Conservation (phyloP, 2,329 filamentous ascomycete genomes). For the Sporothrix dimorphospora region DNA sequence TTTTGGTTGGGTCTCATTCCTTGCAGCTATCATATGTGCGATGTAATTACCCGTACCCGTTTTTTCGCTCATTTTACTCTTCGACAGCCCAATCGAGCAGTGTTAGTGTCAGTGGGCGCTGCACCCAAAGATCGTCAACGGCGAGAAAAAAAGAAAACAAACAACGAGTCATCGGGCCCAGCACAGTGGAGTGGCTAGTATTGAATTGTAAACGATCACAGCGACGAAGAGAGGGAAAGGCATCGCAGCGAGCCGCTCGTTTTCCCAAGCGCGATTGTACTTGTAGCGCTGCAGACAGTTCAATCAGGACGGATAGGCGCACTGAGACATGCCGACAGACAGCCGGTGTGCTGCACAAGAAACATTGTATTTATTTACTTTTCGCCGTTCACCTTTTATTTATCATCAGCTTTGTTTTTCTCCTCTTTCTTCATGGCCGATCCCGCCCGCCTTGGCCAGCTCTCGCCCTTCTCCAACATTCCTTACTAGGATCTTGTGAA, state of each 20-base stretch:
- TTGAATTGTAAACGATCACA: neutral
- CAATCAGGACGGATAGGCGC: neutral
- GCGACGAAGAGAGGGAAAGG: neutral
- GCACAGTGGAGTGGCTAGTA: neutral
- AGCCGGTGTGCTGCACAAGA: neutral
- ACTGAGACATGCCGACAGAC: neutral
- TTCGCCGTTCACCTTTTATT: too few species aligned
- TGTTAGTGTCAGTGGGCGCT: neutral
- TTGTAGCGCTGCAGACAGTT: too few species aligned
- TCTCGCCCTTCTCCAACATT: slow-evolving; percentile 11
- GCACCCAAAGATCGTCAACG: slow-evolving; percentile 11
- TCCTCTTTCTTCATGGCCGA: too few species aligned
- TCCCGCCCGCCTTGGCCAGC: neutral
- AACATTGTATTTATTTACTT: neutral
- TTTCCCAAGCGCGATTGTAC: neutral
- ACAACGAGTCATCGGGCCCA: neutral
- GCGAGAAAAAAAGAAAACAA: slow-evolving; percentile 4
- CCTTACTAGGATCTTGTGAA: neutral
- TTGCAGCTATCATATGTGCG: neutral
- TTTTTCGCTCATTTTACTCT: neutral
- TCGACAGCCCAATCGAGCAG: neutral
- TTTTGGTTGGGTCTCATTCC: slow-evolving; percentile 12
- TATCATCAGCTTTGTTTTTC: neutral
- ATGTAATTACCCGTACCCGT: neutral
- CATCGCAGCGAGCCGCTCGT: neutral